Percentiles rank a stretch among this genome's conserved stretches.
These are phyloP conservation scores for Ascochyta lentis DNA, from an alignment of 2,329 filamentous ascomycete genomes.

Conservation along the genomic window DNA sequence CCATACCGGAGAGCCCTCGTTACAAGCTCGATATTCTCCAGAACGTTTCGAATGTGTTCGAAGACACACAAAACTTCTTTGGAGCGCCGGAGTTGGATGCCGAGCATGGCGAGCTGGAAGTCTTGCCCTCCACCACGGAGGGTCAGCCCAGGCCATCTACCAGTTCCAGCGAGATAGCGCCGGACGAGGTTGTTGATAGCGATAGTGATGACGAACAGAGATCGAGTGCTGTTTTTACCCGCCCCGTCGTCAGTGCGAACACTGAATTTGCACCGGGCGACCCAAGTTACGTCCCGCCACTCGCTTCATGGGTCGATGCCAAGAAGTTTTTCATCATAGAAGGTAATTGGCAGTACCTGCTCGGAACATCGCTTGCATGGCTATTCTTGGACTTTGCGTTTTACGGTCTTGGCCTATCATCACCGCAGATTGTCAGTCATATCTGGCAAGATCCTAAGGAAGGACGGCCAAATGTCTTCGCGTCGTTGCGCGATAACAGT, in stretches of 20 bases:
- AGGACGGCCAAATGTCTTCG: constrained; percentile 29
- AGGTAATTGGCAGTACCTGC: constrained; percentile 47
- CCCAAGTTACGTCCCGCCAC: constrained; percentile 57
- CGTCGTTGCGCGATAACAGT: constrained; percentile 38
- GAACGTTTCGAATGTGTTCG: constrained; percentile 39
- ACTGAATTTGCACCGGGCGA: constrained; percentile 32
- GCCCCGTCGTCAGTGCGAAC: neutral
- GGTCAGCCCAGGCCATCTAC: constrained; percentile 21
- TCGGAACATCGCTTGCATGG: constrained; percentile 47
- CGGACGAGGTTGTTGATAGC: constrained; percentile 33
- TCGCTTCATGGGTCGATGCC: constrained; percentile 41
- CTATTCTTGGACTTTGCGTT: constrained; percentile 48
- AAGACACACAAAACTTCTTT: constrained; percentile 45
- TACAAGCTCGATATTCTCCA: constrained; percentile 51
- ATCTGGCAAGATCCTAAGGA: constrained; percentile 36
- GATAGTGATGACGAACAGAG: constrained; percentile 35
- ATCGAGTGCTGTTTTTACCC: constrained; percentile 18
- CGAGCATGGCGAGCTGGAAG: constrained; percentile 41
- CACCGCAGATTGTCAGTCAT: constrained; percentile 44
- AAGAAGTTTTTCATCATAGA: constrained; percentile 44
- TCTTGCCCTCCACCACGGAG: constrained; percentile 18
- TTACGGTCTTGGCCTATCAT: constrained; percentile 46
- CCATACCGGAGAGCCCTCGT: constrained; percentile 50
- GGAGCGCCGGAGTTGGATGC: constrained; percentile 34
- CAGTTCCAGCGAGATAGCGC: constrained; percentile 35